Evolutionary conservation across 495 filamentous ascomycete species (phyloP).

Genomic region (Aspergillus sparsus): DNA sequence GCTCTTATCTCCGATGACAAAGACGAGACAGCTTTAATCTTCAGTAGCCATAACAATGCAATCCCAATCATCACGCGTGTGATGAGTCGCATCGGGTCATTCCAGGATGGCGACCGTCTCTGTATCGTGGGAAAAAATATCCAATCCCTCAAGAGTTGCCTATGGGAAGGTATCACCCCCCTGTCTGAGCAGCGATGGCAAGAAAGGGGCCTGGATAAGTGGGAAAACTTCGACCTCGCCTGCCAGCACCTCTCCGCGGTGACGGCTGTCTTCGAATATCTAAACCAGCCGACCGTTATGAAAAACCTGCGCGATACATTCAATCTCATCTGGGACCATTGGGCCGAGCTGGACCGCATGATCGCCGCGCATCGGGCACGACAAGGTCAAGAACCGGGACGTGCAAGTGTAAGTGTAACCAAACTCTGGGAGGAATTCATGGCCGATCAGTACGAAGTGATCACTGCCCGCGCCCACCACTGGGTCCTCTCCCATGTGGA

Average conservation of each 20-base stretch:
- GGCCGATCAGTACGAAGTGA: constrained; percentile 25
- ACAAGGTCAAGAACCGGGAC: neutral
- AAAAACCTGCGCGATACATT: constrained; percentile 30
- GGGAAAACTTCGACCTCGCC: constrained; percentile 35
- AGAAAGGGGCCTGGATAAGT: constrained; percentile 31
- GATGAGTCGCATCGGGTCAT: constrained; percentile 22
- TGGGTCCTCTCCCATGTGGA: constrained; percentile 32
- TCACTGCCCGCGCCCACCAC: constrained; percentile 32
- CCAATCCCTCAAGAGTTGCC: constrained; percentile 28
- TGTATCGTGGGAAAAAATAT: constrained; percentile 34
- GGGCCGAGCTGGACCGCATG: constrained; percentile 24
- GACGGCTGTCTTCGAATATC: constrained; percentile 35
- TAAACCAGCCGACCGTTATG: constrained; percentile 25
- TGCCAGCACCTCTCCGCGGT: constrained; percentile 32
- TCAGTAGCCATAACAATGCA: neutral
- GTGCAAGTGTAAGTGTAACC: constrained; percentile 20
- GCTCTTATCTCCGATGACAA: neutral
- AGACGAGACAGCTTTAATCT: neutral
- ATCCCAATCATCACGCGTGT: constrained; percentile 17
- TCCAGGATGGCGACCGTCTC: constrained; percentile 19
- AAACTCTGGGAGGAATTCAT: constrained; percentile 36
- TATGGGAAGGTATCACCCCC: constrained; percentile 38
- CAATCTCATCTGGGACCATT: constrained; percentile 33
- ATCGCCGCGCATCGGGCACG: constrained; percentile 14
- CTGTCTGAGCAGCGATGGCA: constrained; percentile 37